These are phyloP conservation scores for Psilocybe tampanensis DNA, from an alignment of 768 basidiomycete species.

Conservation along the genomic window DNA sequence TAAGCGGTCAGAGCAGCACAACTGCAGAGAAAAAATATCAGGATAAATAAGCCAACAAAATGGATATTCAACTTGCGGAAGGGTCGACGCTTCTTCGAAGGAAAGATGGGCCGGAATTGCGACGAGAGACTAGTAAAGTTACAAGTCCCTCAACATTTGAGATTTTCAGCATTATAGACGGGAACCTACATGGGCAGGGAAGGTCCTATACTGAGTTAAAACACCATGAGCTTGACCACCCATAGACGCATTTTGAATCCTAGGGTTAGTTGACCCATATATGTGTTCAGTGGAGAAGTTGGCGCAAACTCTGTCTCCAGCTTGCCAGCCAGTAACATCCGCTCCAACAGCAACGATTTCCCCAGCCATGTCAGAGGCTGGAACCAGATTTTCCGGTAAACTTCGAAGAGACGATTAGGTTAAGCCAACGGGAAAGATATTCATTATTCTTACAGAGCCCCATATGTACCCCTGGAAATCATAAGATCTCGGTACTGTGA, in stretches of 20 bases:
- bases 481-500: conserved; percentile 52
- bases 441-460: conserved; percentile 23
- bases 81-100: conserved; percentile 65
- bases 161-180: background rate
- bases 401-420: background rate
- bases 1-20: conserved; percentile 69
- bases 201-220: conserved; percentile 52
- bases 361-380: conserved; percentile 57
- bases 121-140: conserved; percentile 44
- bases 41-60: no score
- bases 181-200: conserved; percentile 31
- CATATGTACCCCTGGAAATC: conserved; percentile 44
- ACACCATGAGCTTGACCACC: conserved; percentile 56
- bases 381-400: conserved; percentile 31
- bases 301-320: conserved; percentile 57
- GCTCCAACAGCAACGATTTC: conserved; percentile 53
- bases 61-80: conserved; percentile 44
- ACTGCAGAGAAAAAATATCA: conserved; percentile 19
- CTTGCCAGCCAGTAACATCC: conserved; percentile 49
- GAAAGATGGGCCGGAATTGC: conserved; percentile 57
- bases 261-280: conserved; percentile 40
- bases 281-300: conserved; percentile 54
- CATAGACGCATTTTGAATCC: conserved; percentile 35
- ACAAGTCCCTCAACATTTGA: background rate
- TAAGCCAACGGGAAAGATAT: no score